Evolutionary conservation across 2,329 filamentous ascomycete genomes (phyloP).

Genomic region (Phialocephala sp.): DNA sequence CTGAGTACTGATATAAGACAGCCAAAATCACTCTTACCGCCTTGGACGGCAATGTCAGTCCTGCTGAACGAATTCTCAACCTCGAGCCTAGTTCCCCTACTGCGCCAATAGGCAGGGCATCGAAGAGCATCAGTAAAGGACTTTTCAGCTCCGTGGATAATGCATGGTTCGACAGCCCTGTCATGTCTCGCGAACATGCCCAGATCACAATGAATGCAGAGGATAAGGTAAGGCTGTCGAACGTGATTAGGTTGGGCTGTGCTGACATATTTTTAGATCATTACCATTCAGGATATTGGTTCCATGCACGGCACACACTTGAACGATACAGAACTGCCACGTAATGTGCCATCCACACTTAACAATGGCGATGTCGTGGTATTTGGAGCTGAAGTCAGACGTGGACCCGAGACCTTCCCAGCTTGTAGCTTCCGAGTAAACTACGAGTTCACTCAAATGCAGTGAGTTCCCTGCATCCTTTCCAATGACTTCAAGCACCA

Average conservation of each 20-base stretch:
- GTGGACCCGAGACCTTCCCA: constrained; percentile 49
- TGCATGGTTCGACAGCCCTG: constrained; percentile 72
- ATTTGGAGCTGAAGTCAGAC: constrained; percentile 56
- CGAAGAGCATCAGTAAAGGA: constrained; percentile 52
- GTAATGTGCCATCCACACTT: constrained; percentile 38
- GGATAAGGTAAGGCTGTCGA: constrained; percentile 48
- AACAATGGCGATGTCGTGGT: constrained; percentile 47
- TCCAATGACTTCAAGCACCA: constrained; percentile 5
- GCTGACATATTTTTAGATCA: constrained; percentile 40
- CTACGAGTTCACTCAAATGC: constrained; percentile 35
- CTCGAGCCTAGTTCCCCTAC: constrained; percentile 30
- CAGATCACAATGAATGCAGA: constrained; percentile 53
- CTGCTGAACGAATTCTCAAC: constrained; percentile 31
- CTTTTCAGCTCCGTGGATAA: constrained; percentile 56
- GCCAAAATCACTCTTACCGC: constrained; percentile 35
- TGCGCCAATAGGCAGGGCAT: constrained; percentile 50
- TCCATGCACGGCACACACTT: constrained; percentile 68
- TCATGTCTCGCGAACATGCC: constrained; percentile 74
- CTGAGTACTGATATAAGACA: constrained; percentile 9
- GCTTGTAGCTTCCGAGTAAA: constrained; percentile 40
- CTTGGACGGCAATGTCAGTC: constrained; percentile 33
- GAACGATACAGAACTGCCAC: constrained; percentile 52
- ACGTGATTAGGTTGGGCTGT: background rate
- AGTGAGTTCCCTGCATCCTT: constrained; percentile 33
- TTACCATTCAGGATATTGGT: constrained; percentile 58